Percentiles rank a stretch among this genome's conserved stretches.
Evolutionary conservation across 1,139 yeast genomes (phyloP).

Genomic region (Pichia sp.): DNA sequence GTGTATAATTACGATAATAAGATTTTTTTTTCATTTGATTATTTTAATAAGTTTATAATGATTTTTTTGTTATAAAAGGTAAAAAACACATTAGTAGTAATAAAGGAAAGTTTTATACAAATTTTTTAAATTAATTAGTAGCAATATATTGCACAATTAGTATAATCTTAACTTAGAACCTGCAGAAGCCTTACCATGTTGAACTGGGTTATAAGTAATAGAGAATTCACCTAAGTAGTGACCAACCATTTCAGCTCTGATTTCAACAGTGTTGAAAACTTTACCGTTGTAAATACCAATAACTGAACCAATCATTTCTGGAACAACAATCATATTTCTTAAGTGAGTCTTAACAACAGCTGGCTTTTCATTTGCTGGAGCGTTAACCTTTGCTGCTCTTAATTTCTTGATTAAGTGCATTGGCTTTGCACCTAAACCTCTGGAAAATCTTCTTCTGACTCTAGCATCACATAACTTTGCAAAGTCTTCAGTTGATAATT

Average conservation of each 20-base stretch:
- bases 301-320: constrained; percentile 99
- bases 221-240: constrained; percentile 99
- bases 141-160: constrained; percentile 19
- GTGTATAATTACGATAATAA: neutral
- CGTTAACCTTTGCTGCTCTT: constrained; percentile 93
- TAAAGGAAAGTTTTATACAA: constrained; percentile 13
- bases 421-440: constrained; percentile 95
- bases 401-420: constrained; percentile 96
- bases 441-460: constrained; percentile 98
- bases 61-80: constrained; percentile 2
- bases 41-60: neutral
- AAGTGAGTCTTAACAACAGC: constrained; percentile 97
- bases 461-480: constrained; percentile 96
- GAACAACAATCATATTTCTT: constrained; percentile 97
- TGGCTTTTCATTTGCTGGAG: constrained; percentile 95
- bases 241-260: constrained; percentile 99
- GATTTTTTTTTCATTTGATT: too few relatives aligned
- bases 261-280: constrained; percentile 98
- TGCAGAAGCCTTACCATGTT: constrained; percentile 98
- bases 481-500: constrained; percentile 94
- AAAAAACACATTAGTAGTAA: neutral
- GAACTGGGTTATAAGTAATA: constrained; percentile 98
- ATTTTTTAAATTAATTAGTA: neutral
- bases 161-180: constrained; percentile 41
- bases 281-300: constrained; percentile 99